Evolutionary conservation across 352 stramenopile genomes (phyloP).

Genomic region (Phytophthora nicotianae): DNA sequence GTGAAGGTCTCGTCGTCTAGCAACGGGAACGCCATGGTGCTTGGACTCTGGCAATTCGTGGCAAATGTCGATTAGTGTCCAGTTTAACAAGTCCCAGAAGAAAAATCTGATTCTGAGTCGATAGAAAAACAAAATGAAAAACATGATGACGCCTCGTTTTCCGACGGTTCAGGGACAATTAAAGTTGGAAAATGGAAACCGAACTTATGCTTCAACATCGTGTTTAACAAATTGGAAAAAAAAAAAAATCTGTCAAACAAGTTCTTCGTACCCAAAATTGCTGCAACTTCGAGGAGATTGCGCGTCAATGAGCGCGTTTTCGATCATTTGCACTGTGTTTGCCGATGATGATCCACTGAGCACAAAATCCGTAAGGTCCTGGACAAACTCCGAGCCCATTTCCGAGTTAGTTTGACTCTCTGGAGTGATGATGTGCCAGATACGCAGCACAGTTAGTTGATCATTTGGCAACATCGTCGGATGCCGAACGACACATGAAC

Average conservation of each 20-base stretch:
- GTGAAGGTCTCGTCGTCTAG: slow-evolving; percentile 36
- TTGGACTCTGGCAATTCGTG: slow-evolving; percentile 2
- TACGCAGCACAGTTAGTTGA: slow-evolving; percentile 40
- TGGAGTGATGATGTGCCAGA: slow-evolving; percentile 52
- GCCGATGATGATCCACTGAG: slow-evolving; percentile 37
- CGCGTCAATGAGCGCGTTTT: slow-evolving; percentile 48
- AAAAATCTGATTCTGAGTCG: slow-evolving; percentile 8
- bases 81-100: slow-evolving; percentile 8
- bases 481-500: slow-evolving; percentile 56
- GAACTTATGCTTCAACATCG: neutral
- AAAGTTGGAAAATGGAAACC: slow-evolving; percentile 14
- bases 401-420: slow-evolving; percentile 21
- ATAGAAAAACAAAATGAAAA: neutral
- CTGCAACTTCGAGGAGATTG: slow-evolving; percentile 5
- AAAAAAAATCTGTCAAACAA: too few species aligned
- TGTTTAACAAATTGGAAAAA: neutral
- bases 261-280: slow-evolving; percentile 5
- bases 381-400: slow-evolving; percentile 26
- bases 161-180: slow-evolving; percentile 13
- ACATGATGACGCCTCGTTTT: neutral
- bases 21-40: slow-evolving; percentile 30
- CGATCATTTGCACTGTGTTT: slow-evolving; percentile 55
- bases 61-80: slow-evolving; percentile 5
- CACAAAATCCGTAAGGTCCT: slow-evolving; percentile 55
- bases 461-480: slow-evolving; percentile 16